These are phyloP conservation scores for Colletotrichum simmondsii DNA, from an alignment of 2,329 filamentous ascomycete species.

Conservation along the genomic window DNA sequence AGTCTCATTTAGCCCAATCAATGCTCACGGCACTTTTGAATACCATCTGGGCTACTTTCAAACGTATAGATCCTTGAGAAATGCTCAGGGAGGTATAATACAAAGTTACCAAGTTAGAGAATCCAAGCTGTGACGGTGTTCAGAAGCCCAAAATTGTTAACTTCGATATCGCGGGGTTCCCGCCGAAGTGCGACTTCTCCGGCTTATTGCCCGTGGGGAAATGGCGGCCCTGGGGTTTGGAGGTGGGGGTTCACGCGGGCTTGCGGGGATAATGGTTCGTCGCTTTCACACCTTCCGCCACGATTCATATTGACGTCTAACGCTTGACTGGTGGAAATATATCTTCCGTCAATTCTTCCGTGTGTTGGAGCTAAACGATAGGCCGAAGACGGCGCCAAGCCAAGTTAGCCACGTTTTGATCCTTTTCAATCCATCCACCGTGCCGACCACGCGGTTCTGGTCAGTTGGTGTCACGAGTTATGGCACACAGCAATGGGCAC, in stretches of 20 bases:
- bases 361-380: no score
- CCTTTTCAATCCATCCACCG: neutral
- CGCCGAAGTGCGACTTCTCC: constrained; percentile 11
- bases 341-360: no score
- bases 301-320: neutral
- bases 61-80: neutral
- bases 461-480: no score
- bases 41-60: neutral
- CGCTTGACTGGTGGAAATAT: no score
- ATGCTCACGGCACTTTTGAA: no score
- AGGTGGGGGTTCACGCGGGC: constrained; percentile 1
- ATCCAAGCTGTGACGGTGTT: no score
- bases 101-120: no score
- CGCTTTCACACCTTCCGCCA: neutral
- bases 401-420: neutral
- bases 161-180: constrained; percentile 21
- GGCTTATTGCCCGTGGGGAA: constrained; percentile 29
- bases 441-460: neutral
- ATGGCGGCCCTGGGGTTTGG: neutral
- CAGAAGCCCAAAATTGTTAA: neutral
- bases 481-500: no score
- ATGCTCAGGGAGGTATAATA: no score
- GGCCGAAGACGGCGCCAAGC: neutral
- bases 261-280: neutral
- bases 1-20: no score